A percentile compares a stretch with the other conserved stretches of the same genome.
These are phyloP conservation scores for Chaetomiaceae sp. DNA, from an alignment of 2,329 filamentous ascomycete species.

Conservation along the genomic window DNA sequence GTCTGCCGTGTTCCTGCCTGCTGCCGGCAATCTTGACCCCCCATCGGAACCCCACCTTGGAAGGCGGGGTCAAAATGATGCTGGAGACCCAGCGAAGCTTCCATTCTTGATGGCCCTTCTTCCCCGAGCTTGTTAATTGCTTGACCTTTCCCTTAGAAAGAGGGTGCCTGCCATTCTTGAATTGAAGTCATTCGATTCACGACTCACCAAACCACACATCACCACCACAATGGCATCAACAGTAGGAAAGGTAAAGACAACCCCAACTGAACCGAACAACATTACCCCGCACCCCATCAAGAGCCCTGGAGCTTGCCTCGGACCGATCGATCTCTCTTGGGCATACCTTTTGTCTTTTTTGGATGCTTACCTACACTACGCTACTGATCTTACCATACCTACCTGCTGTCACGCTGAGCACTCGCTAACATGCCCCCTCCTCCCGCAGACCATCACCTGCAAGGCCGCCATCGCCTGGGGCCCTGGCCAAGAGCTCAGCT, in stretches of 20 bases:
- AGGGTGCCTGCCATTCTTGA: background rate
- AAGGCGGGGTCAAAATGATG: constrained; percentile 8
- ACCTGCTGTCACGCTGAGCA: background rate
- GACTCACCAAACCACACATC: background rate
- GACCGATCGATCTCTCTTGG: too few species aligned
- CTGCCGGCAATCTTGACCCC: constrained; percentile 17
- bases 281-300: constrained; percentile 15
- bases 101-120: too few species aligned
- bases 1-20: background rate
- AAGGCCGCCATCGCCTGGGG: constrained; percentile 98
- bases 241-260: constrained; percentile 25
- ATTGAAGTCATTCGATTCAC: background rate
- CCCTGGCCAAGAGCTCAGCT: constrained; percentile 78
- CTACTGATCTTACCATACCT: background rate
- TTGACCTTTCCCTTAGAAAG: constrained; percentile 5
- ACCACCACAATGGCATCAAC: constrained; percentile 23
- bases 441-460: constrained; percentile 78
- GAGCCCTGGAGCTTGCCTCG: background rate
- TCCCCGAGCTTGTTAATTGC: background rate
- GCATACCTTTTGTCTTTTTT: too few species aligned
- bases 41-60: constrained; percentile 21
- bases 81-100: background rate
- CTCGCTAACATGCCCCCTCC: constrained; percentile 9
- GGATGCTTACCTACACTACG: too few species aligned
- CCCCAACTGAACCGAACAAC: background rate